Base-by-base conservation (phyloP, 371 early-diverging fungal species). In the Rhizopus delemar region DNA sequence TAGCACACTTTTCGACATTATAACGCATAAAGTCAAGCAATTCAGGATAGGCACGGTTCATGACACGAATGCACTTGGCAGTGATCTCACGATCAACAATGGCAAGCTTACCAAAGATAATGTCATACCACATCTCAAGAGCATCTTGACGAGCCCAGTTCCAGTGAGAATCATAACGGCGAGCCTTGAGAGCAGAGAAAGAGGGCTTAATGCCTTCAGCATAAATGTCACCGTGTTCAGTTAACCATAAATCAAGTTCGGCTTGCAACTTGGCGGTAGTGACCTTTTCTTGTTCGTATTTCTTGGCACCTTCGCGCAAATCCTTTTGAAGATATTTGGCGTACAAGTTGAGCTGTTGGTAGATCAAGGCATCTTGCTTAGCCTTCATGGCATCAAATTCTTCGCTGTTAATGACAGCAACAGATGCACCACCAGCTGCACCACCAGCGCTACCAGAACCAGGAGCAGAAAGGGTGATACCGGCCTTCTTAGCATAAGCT, bases 81-180 rank as follows among this genome's bases (percentile, higher is more conserved):
- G 94, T 94, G 56, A 96, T 82, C 66, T 94, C 95, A 70, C 95
- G 91, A 74, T 96, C 95, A 22, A 96, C 93, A 60, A 82, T 88
- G 55, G 90, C 88, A 55, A 95, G 80, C 39, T 90, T 85, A 59
- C 96, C 96, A 75, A 92, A 95, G 75, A 97, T 83, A 60, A 94
- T 88, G 70, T 94, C 95, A 72, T 92, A 95, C 81, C 92, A 92
- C 66, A 95, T 83, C 46, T 88, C 84, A 46, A 95, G 75, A 9
- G 93, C 93, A 73, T 97, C 95, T 71, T 94, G 94, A 57, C 95
- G 90, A 50, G 90, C 93, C 97, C 97, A 97, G 81, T 97, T 97
- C 97, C 97, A 97, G 86, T 90, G 89, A 33, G 96, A 96, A 62
- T 95, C 95, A 66, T 93, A 96, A 29, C 72, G 78, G 46, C 97